Conservation (phyloP, 768 basidiomycete genomes). For the Flagelloscypha sp. region DNA sequence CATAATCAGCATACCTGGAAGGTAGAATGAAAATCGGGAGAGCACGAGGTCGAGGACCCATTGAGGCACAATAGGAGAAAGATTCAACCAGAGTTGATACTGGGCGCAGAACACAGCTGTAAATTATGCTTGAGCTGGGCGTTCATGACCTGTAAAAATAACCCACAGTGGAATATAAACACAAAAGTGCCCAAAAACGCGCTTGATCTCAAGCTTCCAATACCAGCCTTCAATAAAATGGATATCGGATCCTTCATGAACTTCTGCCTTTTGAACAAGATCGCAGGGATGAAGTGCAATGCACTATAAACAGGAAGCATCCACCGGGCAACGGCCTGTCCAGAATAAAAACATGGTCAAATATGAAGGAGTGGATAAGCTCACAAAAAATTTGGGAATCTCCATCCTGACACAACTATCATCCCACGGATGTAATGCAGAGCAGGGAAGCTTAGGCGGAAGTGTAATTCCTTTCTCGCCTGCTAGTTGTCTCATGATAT, state of each 20-base stretch:
- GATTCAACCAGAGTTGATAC: slow-evolving; percentile 46
- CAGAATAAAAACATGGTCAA: too few relatives aligned
- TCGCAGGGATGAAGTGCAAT: slow-evolving; percentile 78
- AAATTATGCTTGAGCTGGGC: slow-evolving; percentile 1
- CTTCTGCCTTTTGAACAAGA: slow-evolving; percentile 68
- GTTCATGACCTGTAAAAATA: not conserved
- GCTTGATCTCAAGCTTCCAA: slow-evolving; percentile 76
- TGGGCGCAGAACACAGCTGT: slow-evolving; percentile 62
- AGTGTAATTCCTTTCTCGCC: too few relatives aligned
- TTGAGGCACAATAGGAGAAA: too few relatives aligned
- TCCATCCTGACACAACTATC: too few relatives aligned
- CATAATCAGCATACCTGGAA: too few relatives aligned
- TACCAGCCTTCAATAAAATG: slow-evolving; percentile 54
- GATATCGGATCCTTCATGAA: slow-evolving; percentile 59
- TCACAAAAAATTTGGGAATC: too few relatives aligned
- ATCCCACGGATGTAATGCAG: too few relatives aligned
- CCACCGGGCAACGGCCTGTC: slow-evolving; percentile 81
- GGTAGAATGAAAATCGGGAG: too few relatives aligned
- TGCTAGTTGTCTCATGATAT: too few relatives aligned
- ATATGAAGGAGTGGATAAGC: too few relatives aligned
- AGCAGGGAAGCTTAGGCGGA: too few relatives aligned
- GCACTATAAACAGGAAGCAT: slow-evolving; percentile 82
- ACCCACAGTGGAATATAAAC: slow-evolving; percentile 69
- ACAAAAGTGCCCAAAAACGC: slow-evolving; percentile 84
- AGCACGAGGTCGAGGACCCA: too few relatives aligned